Conservation (phyloP, 768 basidiomycete genomes). For the Tricholoma terreum region DNA sequence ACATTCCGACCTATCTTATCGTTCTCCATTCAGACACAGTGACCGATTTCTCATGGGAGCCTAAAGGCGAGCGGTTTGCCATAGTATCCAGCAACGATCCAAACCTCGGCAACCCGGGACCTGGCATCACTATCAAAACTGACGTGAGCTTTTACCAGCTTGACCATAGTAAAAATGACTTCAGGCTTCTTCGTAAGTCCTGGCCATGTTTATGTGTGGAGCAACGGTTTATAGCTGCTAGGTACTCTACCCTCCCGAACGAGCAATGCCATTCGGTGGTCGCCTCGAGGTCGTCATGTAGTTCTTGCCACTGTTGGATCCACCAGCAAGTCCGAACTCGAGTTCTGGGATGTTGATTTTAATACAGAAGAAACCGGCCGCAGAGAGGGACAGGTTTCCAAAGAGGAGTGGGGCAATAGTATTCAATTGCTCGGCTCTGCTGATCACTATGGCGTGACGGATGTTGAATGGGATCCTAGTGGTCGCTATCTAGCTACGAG, state of each 20-base stretch:
- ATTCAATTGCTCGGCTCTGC: slow-evolving; percentile 83
- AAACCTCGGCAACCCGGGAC: slow-evolving; percentile 84
- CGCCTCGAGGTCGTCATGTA: slow-evolving; percentile 92
- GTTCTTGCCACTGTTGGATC: slow-evolving; percentile 96
- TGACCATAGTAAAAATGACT: slow-evolving; percentile 90
- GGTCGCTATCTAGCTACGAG: slow-evolving; percentile 91
- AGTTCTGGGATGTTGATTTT: slow-evolving; percentile 99
- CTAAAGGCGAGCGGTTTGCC: slow-evolving; percentile 94
- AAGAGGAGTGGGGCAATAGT: slow-evolving; percentile 80
- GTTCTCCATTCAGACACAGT: slow-evolving; percentile 66
- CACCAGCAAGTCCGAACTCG: slow-evolving; percentile 92
- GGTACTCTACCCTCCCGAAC: slow-evolving; percentile 78
- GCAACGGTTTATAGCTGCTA: slow-evolving; percentile 25
- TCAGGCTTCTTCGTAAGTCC: slow-evolving; percentile 76
- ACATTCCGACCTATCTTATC: slow-evolving; percentile 6
- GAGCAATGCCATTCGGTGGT: slow-evolving; percentile 95
- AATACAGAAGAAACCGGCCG: slow-evolving; percentile 54
- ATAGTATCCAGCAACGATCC: slow-evolving; percentile 94
- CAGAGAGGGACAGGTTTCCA: slow-evolving; percentile 48
- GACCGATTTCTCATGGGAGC: slow-evolving; percentile 97
- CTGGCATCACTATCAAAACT: slow-evolving; percentile 94
- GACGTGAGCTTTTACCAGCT: slow-evolving; percentile 96
- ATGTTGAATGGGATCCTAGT: slow-evolving; percentile 97
- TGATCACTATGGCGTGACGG: slow-evolving; percentile 97
- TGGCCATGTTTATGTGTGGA: slow-evolving; percentile 7